Percentiles rank a stretch among this genome's conserved stretches.
Evolutionary conservation across 139 green algal genomes (phyloP).

Genomic region (Asterochloris sp.): DNA sequence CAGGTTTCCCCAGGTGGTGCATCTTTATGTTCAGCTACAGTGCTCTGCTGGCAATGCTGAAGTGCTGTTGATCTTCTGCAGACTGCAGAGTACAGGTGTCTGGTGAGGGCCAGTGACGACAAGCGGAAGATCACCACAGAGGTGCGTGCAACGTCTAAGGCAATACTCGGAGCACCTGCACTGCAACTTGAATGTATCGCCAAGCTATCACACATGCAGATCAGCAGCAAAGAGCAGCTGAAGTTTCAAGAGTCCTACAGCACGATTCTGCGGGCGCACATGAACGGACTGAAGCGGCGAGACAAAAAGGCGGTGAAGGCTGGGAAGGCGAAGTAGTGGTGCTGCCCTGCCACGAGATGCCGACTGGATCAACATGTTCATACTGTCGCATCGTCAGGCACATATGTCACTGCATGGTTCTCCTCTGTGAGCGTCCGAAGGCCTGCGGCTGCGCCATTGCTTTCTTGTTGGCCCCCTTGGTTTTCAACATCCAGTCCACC

Average conservation of each 20-base stretch:
- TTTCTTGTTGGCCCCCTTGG: no score
- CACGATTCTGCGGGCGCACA: slow-evolving; percentile 59
- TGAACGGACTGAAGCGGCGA: not conserved
- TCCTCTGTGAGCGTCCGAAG: no score
- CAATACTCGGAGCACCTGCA: not conserved
- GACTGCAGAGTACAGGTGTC: slow-evolving; percentile 50
- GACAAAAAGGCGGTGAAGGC: not conserved
- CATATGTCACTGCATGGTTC: no score
- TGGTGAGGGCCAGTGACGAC: slow-evolving; percentile 75
- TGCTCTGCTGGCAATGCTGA: no score
- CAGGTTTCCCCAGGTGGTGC: slow-evolving; percentile 21
- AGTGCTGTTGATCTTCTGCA: slow-evolving; percentile 3
- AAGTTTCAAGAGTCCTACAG: slow-evolving; percentile 58
- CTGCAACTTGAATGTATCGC: not conserved
- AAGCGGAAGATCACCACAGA: slow-evolving; percentile 77
- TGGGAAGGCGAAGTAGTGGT: no score
- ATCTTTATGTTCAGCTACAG: not conserved
- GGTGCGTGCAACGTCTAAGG: not conserved
- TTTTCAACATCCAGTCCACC: no score
- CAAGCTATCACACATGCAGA: slow-evolving; percentile 1
- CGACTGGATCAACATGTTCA: no score
- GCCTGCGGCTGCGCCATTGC: no score
- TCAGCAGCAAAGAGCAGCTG: slow-evolving; percentile 36
- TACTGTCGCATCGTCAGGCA: no score
- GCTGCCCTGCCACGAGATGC: no score